These are phyloP conservation scores for Kwoniella botswanensis DNA, from an alignment of 768 basidiomycete genomes.

Conservation along the genomic window DNA sequence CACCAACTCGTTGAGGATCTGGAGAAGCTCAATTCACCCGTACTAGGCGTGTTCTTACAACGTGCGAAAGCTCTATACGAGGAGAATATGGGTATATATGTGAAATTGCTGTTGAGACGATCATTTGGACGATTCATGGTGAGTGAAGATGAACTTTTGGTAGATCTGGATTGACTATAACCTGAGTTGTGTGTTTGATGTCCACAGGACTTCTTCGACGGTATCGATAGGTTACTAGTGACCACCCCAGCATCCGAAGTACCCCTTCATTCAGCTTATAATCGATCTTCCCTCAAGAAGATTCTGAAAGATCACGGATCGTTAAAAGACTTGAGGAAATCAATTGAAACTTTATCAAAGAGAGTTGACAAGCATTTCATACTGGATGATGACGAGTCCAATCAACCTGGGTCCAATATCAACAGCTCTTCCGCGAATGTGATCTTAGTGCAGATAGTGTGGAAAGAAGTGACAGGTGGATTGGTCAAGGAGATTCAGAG, in stretches of 20 bases:
- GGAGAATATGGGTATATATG: conserved; percentile 83
- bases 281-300: conserved; percentile 77
- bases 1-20: conserved; percentile 87
- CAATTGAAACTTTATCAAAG: conserved; percentile 81
- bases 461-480: conserved; percentile 89
- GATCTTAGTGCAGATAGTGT: conserved; percentile 71
- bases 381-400: conserved; percentile 68
- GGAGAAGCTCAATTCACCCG: conserved; percentile 71
- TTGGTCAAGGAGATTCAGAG: conserved; percentile 72
- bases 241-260: conserved; percentile 79
- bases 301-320: conserved; percentile 79
- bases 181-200: not conserved
- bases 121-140: conserved; percentile 88
- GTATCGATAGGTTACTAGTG: conserved; percentile 82
- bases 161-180: not conserved
- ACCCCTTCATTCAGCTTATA: conserved; percentile 74
- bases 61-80: conserved; percentile 83
- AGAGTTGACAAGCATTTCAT: conserved; percentile 92
- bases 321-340: conserved; percentile 83
- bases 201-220: conserved; percentile 90
- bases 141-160: conserved; percentile 48
- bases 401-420: not conserved
- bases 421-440: conserved; percentile 13
- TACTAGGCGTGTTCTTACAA: conserved; percentile 67
- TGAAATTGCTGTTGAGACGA: conserved; percentile 81